Conservation (phyloP, 164 flowering plant species). For the Kalanchoe fedtschenkoi region DNA sequence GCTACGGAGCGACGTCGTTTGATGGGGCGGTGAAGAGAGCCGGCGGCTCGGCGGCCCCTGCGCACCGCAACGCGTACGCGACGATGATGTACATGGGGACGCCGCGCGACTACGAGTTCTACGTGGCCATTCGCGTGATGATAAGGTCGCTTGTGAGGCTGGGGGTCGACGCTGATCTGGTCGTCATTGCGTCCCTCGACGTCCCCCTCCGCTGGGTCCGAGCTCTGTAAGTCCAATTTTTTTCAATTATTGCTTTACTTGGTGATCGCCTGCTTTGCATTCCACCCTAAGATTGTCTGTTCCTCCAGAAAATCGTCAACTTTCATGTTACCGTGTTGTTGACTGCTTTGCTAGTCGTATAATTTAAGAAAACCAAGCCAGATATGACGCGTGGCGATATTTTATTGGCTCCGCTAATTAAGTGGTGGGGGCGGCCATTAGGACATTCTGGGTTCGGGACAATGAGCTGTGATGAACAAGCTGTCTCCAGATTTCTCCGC, state of each 20-base stretch:
- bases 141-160: slow-evolving; percentile 55
- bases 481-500: no score
- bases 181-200: slow-evolving; percentile 85
- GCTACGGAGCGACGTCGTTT: not conserved
- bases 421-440: no score
- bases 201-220: slow-evolving; percentile 75
- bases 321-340: not conserved
- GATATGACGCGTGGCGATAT: not conserved
- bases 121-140: slow-evolving; percentile 80
- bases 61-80: slow-evolving; percentile 63
- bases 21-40: not conserved
- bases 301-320: not conserved
- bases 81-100: slow-evolving; percentile 99
- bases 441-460: not conserved
- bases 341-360: not conserved
- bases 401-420: not conserved
- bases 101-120: slow-evolving; percentile 94
- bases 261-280: not conserved
- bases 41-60: not conserved
- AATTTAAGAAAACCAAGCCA: not conserved
- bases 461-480: not conserved
- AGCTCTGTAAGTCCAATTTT: slow-evolving; percentile 50
- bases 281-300: not conserved
- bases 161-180: slow-evolving; percentile 66
- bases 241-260: slow-evolving; percentile 1